Percentiles rank a stretch among this genome's conserved stretches.
Conservation (phyloP, 2,329 filamentous ascomycete genomes). For the Dactylellina drechsleri region DNA sequence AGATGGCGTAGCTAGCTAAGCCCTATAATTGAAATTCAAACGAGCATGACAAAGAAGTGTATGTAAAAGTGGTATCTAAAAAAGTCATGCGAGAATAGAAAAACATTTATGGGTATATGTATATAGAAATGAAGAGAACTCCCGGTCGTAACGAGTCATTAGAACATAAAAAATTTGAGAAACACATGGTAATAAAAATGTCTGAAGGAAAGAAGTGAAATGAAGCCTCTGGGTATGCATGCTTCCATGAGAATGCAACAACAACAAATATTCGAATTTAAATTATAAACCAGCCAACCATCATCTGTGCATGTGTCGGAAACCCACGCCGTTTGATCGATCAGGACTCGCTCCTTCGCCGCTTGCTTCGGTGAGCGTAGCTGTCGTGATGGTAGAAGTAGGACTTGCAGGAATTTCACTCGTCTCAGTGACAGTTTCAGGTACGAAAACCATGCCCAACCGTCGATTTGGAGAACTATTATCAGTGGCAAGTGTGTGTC, state of each 20-base stretch:
- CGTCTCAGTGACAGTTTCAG: constrained; percentile 44
- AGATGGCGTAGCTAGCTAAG: constrained; percentile 18
- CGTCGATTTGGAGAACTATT: constrained; percentile 21
- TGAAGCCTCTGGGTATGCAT: not conserved
- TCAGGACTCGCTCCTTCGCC: constrained; percentile 29
- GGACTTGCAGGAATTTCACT: constrained; percentile 33
- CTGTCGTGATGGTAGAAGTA: constrained; percentile 27
- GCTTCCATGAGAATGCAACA: not conserved
- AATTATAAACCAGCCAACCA: not conserved
- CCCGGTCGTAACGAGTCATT: constrained; percentile 42
- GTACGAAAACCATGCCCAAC: constrained; percentile 27
- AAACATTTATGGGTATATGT: constrained; percentile 28
- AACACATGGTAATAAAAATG: not conserved
- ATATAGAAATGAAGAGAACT: constrained; percentile 45
- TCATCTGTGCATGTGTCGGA: not conserved
- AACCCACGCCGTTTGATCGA: not conserved
- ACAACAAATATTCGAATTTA: too few relatives aligned
- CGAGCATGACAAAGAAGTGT: not conserved
- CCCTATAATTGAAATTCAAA: not conserved
- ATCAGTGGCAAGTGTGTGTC: constrained; percentile 1
- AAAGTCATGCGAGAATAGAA: constrained; percentile 20
- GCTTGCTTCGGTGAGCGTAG: constrained; percentile 32
- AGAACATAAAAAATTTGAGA: constrained; percentile 12
- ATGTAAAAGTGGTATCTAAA: constrained; percentile 20
- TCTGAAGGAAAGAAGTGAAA: not conserved